Base-by-base conservation (phyloP, 345 rosid genomes). In the Hevea brasiliensis region DNA sequence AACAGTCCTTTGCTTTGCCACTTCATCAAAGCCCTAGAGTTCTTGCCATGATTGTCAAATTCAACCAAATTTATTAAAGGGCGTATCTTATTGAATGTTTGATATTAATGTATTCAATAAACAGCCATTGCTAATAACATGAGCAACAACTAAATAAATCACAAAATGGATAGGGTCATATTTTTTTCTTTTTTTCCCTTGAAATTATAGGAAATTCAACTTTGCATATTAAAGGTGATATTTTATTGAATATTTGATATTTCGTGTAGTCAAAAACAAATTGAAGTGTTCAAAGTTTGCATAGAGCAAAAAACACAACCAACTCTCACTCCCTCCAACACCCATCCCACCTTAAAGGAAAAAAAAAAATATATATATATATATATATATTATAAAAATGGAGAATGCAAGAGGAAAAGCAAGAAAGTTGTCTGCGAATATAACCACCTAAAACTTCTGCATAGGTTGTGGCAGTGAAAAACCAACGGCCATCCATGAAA, bases 331-430 rank as follows among this genome's bases (percentile, higher is more conserved):
- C 23, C 12, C 57, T 35, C 27, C 53, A 35, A 42, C 3, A 17
- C 20, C 47, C 37, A 71, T 29, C 26, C 53, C 15, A 3, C 76
- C 69, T n/a, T n/a, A n/a, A n/a, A n/a, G n/a, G n/a, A n/a, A n/a
- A n/a, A n/a, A n/a, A n/a, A n/a, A n/a, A n/a, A n/a, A n/a, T n/a
- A n/a, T n/a, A n/a, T n/a, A n/a, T n/a, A n/a, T n/a, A n/a, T n/a
- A n/a, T n/a, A n/a, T n/a, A n/a, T n/a, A n/a, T n/a, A n/a, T n/a
- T n/a, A n/a, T n/a, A n/a, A n/a, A n/a, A n/a, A n/a, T n/a, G n/a
- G n/a, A n/a, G n/a, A n/a, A n/a, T n/a, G n/a, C n/a, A n/a, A n/a
- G n/a, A n/a, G n/a, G n/a, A n/a, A n/a, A n/a, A n/a, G n/a, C n/a
- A n/a, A n/a, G n/a, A n/a, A n/a, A n/a, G n/a, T n/a, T n/a, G n/a